Conservation (phyloP, 73 alveolate species). For the Uronychia setigera region DNA sequence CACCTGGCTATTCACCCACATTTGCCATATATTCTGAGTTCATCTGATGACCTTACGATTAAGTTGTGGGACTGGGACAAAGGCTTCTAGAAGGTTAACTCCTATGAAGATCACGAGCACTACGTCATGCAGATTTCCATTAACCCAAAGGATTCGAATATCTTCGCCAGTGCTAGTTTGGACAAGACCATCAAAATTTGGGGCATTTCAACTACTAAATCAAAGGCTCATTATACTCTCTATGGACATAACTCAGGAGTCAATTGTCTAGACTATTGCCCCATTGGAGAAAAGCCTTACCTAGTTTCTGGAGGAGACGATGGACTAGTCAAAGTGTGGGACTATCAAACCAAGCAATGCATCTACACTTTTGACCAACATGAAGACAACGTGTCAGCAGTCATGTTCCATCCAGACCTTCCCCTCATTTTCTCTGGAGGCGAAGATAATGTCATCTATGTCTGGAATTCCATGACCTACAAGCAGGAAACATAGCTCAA, state of each 20-base stretch:
- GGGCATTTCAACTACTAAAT: slow-evolving; percentile 70
- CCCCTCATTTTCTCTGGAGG: slow-evolving; percentile 96
- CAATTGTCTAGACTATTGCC: slow-evolving; percentile 93
- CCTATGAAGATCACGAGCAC: slow-evolving; percentile 98
- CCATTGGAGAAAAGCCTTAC: slow-evolving; percentile 96
- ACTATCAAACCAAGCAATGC: slow-evolving; percentile 98
- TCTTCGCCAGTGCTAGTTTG: slow-evolving; percentile 95
- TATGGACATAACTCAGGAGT: slow-evolving; percentile 98
- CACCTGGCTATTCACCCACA: slow-evolving; percentile 94
- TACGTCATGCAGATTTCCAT: slow-evolving; percentile 94
- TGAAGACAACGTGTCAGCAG: slow-evolving; percentile 92
- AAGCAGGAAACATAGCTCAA: slow-evolving; percentile 91
- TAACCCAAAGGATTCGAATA: slow-evolving; percentile 94
- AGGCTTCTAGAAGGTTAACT: slow-evolving; percentile 86
- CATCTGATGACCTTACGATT: slow-evolving; percentile 97
- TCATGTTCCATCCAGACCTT: slow-evolving; percentile 97
- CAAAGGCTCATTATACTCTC: slow-evolving; percentile 91
- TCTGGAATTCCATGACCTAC: slow-evolving; percentile 97
- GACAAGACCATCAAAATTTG: slow-evolving; percentile 89
- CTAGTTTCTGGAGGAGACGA: slow-evolving; percentile 99
- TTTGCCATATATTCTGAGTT: slow-evolving; percentile 92
- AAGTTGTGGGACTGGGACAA: slow-evolving; percentile 99
- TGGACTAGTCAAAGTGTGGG: slow-evolving; percentile 98
- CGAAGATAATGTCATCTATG: slow-evolving; percentile 94
- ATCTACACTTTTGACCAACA: slow-evolving; percentile 92